Base-by-base conservation (phyloP, 805 yeast genomes). In the Clavispora fructus region DNA sequence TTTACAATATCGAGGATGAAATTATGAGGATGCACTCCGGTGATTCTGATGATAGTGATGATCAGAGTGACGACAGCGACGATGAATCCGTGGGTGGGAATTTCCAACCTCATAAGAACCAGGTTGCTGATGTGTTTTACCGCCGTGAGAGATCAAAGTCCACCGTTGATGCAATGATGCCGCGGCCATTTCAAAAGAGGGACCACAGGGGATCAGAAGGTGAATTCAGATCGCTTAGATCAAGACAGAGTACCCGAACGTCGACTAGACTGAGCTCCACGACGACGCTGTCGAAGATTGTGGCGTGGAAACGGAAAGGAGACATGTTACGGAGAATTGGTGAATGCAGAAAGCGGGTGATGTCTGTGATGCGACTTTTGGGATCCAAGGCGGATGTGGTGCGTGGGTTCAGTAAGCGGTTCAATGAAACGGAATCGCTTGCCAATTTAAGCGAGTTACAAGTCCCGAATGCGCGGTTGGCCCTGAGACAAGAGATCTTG, bases 331-430 rank as follows among this genome's bases (percentile, higher is more conserved):
- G 96, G 53, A 74, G 96, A 58, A 92, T 94, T 52, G 99, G 98
- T 35, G 98, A 91, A 61, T 86, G 96, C 53, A 83, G 99, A 50
- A 90, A 90, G 61, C 73, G 96, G 37, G 97, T 94, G 1, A 92
- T 92, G 98, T 82, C 94, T 14, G 76, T 94, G 26, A 70, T 89
- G 51, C 70, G 98, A 44, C 73, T 94, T 40, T 65, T 94, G 45
- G 95, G 96, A 2, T 83, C 89, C 42, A 94, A 94, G 67, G 98
- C 97, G 0, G 99, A 94, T 66, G 99, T 94, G n/a, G 88, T 94
- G 54, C 88, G 87, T 60, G 97, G 97, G 0, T 90, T 94, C 61
- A 85, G 96, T 41, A 94, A 94, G 62, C 72, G 97, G 49, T 89
- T 94, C 61, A 85, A 82, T 53, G 96, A 90, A 55, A 88, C 40